Evolutionary conservation across 495 filamentous ascomycete genomes (phyloP), one percentile per base, ranked within the genome.

Genomic region (Penicillium verhagenii): DNA sequence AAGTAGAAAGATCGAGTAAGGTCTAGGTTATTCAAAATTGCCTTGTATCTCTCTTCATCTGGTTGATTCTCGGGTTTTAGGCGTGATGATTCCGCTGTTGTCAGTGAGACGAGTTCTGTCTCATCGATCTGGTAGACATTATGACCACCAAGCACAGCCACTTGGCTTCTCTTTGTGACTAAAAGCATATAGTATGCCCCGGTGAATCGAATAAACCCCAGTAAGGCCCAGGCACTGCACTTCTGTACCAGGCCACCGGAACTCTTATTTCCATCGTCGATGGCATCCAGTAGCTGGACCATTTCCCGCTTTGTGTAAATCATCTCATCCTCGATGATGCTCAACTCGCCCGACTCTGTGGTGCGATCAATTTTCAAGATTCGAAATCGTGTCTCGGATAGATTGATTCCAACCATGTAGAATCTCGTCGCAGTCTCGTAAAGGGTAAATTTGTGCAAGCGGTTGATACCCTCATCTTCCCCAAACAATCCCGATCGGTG

Each of bases 111-210:
- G 43, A 97, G 75, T 67, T 97, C 92, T 10, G 94, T 98, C n/a
- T 84, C 92, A 63, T 97, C 94, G 28, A 97, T 82, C 71, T 96
- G 91, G 62, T 96, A 97, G 47, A 97, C 77, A 66, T 94, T 96
- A 68, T 98, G 94, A 11, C 94, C 94, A 31, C 94, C 94, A 33
- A 98, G 83, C 86, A 96, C 90, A 37, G 92, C 95, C 3, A 96
- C 91, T 51, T 95, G 92, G 67, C 90, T 92, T 69, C 93, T 83
- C 72, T 97, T 97, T 38, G 93, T 98, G 60, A 96, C 91, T 40
- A 97, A 69, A 7, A 97, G 79, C 92, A 98, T 97, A 60, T 98
- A 98, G 67, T 91, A 96, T n/a, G 89, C 85, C 6, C 91, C 92
- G 6, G 94, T 98, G 65, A 98, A 97, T 50, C 89, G 82, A 61